Conservation (phyloP, 192 early-diverging fungal species). For the Coemansia sp. region DNA sequence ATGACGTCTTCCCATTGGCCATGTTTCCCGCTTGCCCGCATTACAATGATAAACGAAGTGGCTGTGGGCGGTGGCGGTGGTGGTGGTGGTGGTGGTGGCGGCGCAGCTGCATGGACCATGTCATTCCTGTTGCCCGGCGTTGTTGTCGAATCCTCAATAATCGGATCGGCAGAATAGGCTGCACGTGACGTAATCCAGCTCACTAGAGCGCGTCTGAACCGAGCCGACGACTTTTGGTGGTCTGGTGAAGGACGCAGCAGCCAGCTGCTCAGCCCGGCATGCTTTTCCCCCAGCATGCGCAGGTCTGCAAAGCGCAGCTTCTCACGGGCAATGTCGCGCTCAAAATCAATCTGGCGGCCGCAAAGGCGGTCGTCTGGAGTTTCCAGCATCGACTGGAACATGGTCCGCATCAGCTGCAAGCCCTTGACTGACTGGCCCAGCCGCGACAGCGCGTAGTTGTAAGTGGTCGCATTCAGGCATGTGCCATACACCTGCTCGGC, state of each 20-base stretch:
- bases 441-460: conserved; percentile 27
- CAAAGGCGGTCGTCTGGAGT: conserved; percentile 14
- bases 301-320: conserved; percentile 16
- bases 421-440: background rate
- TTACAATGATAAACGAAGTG: conserved; percentile 35
- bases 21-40: conserved; percentile 20
- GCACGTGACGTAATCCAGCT: conserved; percentile 34
- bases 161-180: conserved; percentile 22
- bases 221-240: conserved; percentile 10
- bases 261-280: conserved; percentile 5
- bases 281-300: conserved; percentile 5
- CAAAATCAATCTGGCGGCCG: conserved; percentile 1
- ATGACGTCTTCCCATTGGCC: conserved; percentile 24
- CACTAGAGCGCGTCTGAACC: conserved; percentile 14
- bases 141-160: conserved; percentile 9
- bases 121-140: background rate
- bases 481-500: conserved; percentile 19
- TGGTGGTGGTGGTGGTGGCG: conserved; percentile 11
- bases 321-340: conserved; percentile 1
- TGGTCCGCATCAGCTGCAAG: background rate
- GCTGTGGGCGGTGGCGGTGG: conserved; percentile 18
- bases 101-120: too few species aligned
- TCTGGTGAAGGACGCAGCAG: conserved; percentile 14
- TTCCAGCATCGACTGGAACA: conserved; percentile 22
- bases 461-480: conserved; percentile 13